Evolutionary conservation across 2,329 filamentous ascomycete species (phyloP), one percentile per base, ranked within the genome.

Genomic region (Hirsutella thompsonii): DNA sequence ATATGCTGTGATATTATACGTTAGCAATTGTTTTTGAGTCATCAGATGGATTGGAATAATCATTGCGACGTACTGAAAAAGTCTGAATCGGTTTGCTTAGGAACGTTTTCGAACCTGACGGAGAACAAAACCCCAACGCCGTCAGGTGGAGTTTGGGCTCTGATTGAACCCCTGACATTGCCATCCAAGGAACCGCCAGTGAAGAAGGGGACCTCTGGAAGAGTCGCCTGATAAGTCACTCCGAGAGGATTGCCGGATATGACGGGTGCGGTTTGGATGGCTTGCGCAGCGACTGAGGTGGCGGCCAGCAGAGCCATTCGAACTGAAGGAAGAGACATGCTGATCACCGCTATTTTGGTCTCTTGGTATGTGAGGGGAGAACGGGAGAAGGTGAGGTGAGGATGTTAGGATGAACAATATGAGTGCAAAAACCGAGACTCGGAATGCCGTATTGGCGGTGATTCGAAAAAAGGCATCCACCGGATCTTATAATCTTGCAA

Each of bases 81-180:
- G 11, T 26, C 23, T 11, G 76, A 74, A 2, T 74, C 74, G 34
- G 68, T 67, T 42, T 64, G 61, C 11, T 65, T 62, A 40, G 79
- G 77, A 8, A 83, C 61, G 51, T 78, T 77, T 40, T 64, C 68
- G 52, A 82, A 72, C 21, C 64, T 58, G 48, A 79, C 67, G 40
- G 63, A 59, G 55, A 76, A 74, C 40, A 63, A 57, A 39, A 81
- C 69, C 34, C 78, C 78, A 19, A 66, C 60, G 38, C 73, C 74
- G 41, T 69, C 62, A 1, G 64, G 55, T 33, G 61, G 60, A 32
- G 68, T 60, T 30, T 58, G 59, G 33, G 66, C 71, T 11, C 58
- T 60, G 50, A 82, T 59, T 28, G 50, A 64, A 33, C 48, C 48
- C 26, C 42, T 28, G 29, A 50, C 28, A 37, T 76, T 75, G 48